Evolutionary conservation across 2,329 filamentous ascomycete genomes (phyloP).

Genomic region (Alternaria sp.): DNA sequence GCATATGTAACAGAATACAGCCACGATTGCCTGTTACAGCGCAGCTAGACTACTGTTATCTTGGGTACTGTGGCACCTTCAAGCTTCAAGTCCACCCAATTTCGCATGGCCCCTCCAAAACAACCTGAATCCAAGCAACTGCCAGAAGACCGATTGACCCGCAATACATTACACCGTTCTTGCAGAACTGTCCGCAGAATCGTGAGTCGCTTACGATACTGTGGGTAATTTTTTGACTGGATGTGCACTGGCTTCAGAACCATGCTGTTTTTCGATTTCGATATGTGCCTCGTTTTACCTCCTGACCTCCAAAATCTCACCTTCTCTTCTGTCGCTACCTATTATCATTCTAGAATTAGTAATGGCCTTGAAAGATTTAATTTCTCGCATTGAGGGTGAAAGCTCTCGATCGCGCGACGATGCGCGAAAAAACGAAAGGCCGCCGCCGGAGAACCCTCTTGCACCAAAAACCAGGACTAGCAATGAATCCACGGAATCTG

Average conservation of each 20-base stretch:
- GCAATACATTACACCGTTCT: background rate
- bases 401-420: slow-evolving; percentile 1
- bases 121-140: background rate
- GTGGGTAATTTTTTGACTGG: background rate
- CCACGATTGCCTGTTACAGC: background rate
- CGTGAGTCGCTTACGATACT: background rate
- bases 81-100: background rate
- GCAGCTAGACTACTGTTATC: background rate
- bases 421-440: background rate
- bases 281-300: background rate
- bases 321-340: background rate
- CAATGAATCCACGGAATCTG: background rate
- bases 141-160: background rate
- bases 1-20: background rate
- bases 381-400: background rate
- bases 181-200: background rate
- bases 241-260: background rate
- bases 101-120: background rate
- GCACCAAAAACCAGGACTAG: background rate
- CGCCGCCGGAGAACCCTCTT: slow-evolving; percentile 3
- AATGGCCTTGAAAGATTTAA: background rate
- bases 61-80: background rate
- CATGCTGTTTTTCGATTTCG: background rate
- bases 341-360: background rate
- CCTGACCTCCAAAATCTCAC: background rate